phyloP scores from a whole-genome alignment of 768 basidiomycete species.

The Chlorophyllum brunneum region DNA sequence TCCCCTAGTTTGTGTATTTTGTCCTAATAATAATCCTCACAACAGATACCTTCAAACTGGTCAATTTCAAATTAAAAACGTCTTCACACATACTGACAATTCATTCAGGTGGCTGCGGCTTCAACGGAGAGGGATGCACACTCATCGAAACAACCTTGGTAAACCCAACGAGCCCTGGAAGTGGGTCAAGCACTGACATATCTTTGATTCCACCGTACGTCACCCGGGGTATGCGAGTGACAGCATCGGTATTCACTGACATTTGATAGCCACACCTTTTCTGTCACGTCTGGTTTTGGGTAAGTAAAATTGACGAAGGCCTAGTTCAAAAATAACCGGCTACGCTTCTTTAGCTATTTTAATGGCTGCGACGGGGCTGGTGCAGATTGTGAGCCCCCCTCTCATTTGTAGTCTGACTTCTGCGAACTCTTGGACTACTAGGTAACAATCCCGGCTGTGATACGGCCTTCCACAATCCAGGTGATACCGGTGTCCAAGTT shows the following conservation, averaged over 20 bases:
- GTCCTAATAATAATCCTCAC: too few relatives aligned
- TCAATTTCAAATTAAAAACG: too few relatives aligned
- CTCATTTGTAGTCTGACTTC: too few relatives aligned
- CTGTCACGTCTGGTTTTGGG: slow-evolving; percentile 37
- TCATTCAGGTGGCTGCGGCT: slow-evolving; percentile 30
- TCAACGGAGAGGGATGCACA: slow-evolving; percentile 37
- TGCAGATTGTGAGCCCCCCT: slow-evolving; percentile 31
- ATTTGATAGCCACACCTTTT: slow-evolving; percentile 33
- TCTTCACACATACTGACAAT: too few relatives aligned
- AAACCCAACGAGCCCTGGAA: slow-evolving; percentile 16
- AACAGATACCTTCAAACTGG: too few relatives aligned
- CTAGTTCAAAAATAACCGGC: neutral
- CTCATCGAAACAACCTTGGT: slow-evolving; percentile 32
- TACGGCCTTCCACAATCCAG: slow-evolving; percentile 32
- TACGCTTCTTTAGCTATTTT: slow-evolving; percentile 28
- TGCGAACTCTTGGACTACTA: slow-evolving; percentile 14
- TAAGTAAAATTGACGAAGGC: slow-evolving; percentile 13
- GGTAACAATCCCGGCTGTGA: slow-evolving; percentile 31
- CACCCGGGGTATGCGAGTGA: too few relatives aligned
- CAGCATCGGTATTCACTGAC: too few relatives aligned
- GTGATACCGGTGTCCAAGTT: slow-evolving; percentile 35
- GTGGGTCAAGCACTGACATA: slow-evolving; percentile 19
- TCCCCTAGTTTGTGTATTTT: too few relatives aligned
- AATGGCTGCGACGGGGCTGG: slow-evolving; percentile 40
- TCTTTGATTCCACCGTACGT: slow-evolving; percentile 37